Evolutionary conservation across 1,139 yeast genomes (phyloP), one percentile per base, ranked within the genome.

Genomic region (Protomyces gravidus): DNA sequence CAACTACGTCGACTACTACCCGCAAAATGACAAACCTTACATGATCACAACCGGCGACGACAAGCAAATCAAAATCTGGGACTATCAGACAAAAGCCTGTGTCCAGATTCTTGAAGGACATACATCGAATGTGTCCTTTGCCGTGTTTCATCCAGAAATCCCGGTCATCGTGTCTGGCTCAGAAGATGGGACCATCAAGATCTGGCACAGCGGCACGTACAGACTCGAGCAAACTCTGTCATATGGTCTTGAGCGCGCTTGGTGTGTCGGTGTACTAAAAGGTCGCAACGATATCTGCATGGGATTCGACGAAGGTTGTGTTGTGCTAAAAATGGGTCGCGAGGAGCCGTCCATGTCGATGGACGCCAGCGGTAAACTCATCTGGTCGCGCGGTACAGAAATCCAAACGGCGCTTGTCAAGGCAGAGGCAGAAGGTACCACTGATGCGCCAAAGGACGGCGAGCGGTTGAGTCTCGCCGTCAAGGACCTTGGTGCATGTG

Each of bases 21-120:
- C 98, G 23, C 90, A 88, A 68, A 86, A 95, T 61, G 99, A 92
- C 75, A 92, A 92, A 74, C 98, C 98, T 50, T 92, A 92, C 72
- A 77, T 92, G 68, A 85, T 92, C 67, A 90, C 98, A 2, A 78
- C 96, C 11, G 86, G 96, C 27, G 98, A 94, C 74, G 98, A 92
- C 74, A 81, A 85, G 66, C 84, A 96, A 1, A 84, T 90, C 66
- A 87, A 88, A 69, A 80, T 94, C 58, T 92, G 97, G 97, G 98
- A 92, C 74, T 92, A 92, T 70, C 98, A 92, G 78, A 89, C 97
- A 51, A 92, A 94, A 76, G 83, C 95, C 5, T 86, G 95, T 71
- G 95, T 92, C 59, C 97, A 97, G 13, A 85, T 95, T 27, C 79
- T 92, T 68, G 95, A 86, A 70, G 98, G 97, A 45, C 99, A 92